Base-by-base conservation (phyloP, 345 rosid genomes). In the Acer yangbiense region DNA sequence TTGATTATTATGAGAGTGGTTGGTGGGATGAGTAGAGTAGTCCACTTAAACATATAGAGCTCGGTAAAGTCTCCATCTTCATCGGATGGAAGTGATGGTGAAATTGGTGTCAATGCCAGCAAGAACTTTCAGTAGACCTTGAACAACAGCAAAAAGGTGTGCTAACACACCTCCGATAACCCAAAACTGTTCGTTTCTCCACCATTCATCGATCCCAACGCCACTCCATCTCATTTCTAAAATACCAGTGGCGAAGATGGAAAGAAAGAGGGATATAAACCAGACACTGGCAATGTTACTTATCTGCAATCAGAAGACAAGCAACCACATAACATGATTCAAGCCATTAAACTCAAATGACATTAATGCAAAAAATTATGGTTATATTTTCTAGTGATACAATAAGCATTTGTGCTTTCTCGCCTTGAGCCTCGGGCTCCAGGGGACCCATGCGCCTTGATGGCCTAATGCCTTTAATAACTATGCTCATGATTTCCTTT, bases 161-260 rank as follows among this genome's bases (percentile, higher is more conserved):
- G 35, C 83, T 14, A 87, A 87, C 74, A 85, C 85, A 1, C 85
- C 83, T 20, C 84, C 86, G 20, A 85, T 87, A 12, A 85, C 84
- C 85, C 87, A 85, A 65, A 87, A 84, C 77, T 87, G 90, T 68
- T 85, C 86, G 20, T 79, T 83, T 71, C 87, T 83, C 90, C 90
- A 87, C 88, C 88, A 83, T 58, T 85, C 90, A 11, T 85, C 84
- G 2, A 87, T 83, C 32, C 85, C 76, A 39, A 83, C 82, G 6
- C 86, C 82, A 48, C 88, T 82, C 90, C 90, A 85, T 76, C 83
- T 81, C 90, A 83, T 85, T 72, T 87, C 88, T 27, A 87, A 69
- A 46, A 87, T 76, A 77, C 84, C 85, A 29, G 88, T 82, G 7
- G 87, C 82, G 60, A 87, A 77, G 73, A 83, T 83, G 10, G 86